Evolutionary conservation across 495 filamentous ascomycete genomes (phyloP).

Genomic region (Daldinia caldariorum): DNA sequence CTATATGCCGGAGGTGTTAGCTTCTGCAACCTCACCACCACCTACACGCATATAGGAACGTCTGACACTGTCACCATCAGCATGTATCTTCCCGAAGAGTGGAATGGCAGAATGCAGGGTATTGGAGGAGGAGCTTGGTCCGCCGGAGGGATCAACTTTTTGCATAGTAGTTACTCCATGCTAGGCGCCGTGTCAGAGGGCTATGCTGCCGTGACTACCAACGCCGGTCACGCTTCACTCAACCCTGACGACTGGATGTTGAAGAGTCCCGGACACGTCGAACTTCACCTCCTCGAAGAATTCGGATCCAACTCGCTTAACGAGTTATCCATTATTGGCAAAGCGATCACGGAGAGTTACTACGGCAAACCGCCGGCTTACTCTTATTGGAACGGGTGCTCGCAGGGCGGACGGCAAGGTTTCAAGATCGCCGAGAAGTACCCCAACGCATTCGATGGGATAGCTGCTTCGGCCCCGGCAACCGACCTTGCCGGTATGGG

Average conservation of each 20-base stretch:
- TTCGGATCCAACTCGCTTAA: slow-evolving; percentile 49
- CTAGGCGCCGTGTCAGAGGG: slow-evolving; percentile 49
- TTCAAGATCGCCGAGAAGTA: slow-evolving; percentile 56
- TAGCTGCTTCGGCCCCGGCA: slow-evolving; percentile 52
- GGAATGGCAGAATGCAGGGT: slow-evolving; percentile 58
- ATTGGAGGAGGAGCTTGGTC: slow-evolving; percentile 59
- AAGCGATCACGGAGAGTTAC: slow-evolving; percentile 45
- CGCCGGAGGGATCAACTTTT: slow-evolving; percentile 39
- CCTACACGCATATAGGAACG: slow-evolving; percentile 54
- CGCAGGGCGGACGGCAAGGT: slow-evolving; percentile 56
- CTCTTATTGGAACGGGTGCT: slow-evolving; percentile 59
- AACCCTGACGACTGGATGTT: slow-evolving; percentile 52
- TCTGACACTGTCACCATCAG: slow-evolving; percentile 51
- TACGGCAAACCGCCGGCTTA: slow-evolving; percentile 49
- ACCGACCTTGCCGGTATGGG: slow-evolving; percentile 44
- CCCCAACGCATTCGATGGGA: slow-evolving; percentile 54
- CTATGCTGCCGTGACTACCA: slow-evolving; percentile 52
- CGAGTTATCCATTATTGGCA: slow-evolving; percentile 48
- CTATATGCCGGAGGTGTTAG: slow-evolving; percentile 38
- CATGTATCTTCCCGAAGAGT: slow-evolving; percentile 53
- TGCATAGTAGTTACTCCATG: slow-evolving; percentile 41
- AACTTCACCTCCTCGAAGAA: slow-evolving; percentile 48
- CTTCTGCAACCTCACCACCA: slow-evolving; percentile 57
- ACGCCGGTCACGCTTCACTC: slow-evolving; percentile 52
- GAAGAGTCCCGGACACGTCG: slow-evolving; percentile 51